Evolutionary conservation across 116 monocot species (phyloP), one percentile per base, ranked within the genome.

Genomic region (Trichopus zeylanicus): DNA sequence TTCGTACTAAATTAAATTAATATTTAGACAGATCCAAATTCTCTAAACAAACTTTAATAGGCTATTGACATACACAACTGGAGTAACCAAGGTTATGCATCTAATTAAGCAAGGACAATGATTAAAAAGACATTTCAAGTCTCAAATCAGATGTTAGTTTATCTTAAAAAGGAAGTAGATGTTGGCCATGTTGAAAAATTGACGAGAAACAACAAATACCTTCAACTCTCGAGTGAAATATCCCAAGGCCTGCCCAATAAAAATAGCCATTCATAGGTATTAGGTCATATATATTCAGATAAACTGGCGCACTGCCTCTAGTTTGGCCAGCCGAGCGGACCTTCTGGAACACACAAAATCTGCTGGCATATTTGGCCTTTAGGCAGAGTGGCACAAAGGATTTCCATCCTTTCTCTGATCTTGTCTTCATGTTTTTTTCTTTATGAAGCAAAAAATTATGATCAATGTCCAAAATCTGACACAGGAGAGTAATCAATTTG

Each of bases 221-320:
- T 91, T 91, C 86, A 66, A 91, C 83, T 19, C 86, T 83, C 0
- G 91, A 82, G 70, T 91, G 91, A 51, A 83, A 91, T 62, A 86
- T 79, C 24, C 91, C 91, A 61, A 91, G 55, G 15, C 91, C 91
- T 47, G 91, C 86, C 91, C 91, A 91, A 47, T 91, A 86, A 51
- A 80, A 66, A 73, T 78, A 91, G 29, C 82, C 83, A 56, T 91
- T 91, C 42, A 82, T 63, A 13, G 91, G 91, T 2, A 83, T 91
- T 56, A 91, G 48, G 55, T 86, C 91, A 66, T 91, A 91, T 13
- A 91, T 83, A 65, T 91, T 91, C 9, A 91, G 78, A 69, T 91
- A 91, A 51, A 91, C 91, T 20, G 86, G 86, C 51, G 75, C 66
- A 58, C 60, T 72, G 22, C 91, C 83, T 53, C 71, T 37, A 29